Percentiles rank a stretch among this genome's conserved stretches.
Conservation (phyloP, 1,284 basidiomycete species). For the Pyrrhoderma lamaoense region DNA sequence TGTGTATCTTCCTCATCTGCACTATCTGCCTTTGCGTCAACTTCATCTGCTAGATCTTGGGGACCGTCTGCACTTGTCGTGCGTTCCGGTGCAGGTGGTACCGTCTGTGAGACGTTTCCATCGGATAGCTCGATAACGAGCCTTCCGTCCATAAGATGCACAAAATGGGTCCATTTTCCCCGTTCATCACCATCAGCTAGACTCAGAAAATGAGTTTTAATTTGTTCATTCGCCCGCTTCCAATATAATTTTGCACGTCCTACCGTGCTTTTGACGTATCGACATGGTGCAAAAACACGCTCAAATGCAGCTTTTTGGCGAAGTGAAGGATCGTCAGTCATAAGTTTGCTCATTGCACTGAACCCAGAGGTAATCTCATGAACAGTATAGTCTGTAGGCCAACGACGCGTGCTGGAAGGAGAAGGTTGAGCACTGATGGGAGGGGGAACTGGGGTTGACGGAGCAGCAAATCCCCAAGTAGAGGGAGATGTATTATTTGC, state of each 20-base stretch:
- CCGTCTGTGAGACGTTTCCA: not conserved
- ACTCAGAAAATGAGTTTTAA: conserved; percentile 13
- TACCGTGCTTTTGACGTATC: conserved; percentile 18
- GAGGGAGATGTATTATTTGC: not conserved
- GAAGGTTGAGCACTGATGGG: not conserved
- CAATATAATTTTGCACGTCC: conserved; percentile 19
- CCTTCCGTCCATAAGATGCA: conserved; percentile 17
- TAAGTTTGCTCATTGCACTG: conserved; percentile 6
- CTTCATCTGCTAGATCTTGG: not conserved
- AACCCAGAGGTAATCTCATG: conserved; percentile 16
- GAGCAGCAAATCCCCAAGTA: not conserved
- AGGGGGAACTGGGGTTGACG: not conserved
- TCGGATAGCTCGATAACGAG: conserved; percentile 14
- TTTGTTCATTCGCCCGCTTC: conserved; percentile 14
- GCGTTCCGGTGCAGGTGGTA: too few relatives aligned
- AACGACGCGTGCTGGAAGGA: not conserved
- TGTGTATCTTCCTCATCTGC: conserved; percentile 8
- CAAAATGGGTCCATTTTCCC: conserved; percentile 14
- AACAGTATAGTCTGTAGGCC: conserved; percentile 18
- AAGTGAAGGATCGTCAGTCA: conserved; percentile 5
- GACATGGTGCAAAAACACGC: conserved; percentile 13
- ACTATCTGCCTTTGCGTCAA: conserved; percentile 6
- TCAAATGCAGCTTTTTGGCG: conserved; percentile 17
- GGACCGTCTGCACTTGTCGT: not conserved
- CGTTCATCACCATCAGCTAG: conserved; percentile 10